A percentile compares a stretch with the other conserved stretches of the same genome.
These are phyloP conservation scores for Claviceps maximensis DNA, from an alignment of 2,329 filamentous ascomycete species.

Conservation along the genomic window DNA sequence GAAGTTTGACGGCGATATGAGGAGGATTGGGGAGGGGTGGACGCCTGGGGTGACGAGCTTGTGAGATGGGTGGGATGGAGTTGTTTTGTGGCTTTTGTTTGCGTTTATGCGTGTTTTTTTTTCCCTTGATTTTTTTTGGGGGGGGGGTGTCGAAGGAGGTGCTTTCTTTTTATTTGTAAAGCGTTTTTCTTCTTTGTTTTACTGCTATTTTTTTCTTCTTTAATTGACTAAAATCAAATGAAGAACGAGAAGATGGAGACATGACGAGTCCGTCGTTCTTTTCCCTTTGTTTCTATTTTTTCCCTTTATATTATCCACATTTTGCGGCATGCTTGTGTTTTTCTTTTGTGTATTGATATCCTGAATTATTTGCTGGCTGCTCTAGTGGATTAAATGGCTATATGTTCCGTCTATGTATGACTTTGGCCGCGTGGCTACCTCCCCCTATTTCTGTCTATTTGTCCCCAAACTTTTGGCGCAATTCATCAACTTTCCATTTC, in stretches of 20 bases:
- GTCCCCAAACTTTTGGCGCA: conserved; percentile 15
- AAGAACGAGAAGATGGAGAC: too few species aligned
- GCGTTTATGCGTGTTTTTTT: not conserved
- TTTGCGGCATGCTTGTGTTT: too few species aligned
- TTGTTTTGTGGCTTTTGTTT: not conserved
- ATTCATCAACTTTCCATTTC: conserved; percentile 22
- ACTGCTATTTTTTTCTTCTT: not conserved
- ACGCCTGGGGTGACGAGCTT: conserved; percentile 54
- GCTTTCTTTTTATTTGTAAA: not conserved
- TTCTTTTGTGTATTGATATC: not conserved
- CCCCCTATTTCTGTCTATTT: not conserved
- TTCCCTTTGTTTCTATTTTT: not conserved
- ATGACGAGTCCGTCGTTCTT: not conserved
- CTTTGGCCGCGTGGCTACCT: not conserved
- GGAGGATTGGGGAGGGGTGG: conserved; percentile 77
- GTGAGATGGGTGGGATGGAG: conserved; percentile 24
- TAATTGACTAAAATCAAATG: too few species aligned
- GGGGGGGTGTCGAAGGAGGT: not conserved
- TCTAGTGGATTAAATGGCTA: not conserved
- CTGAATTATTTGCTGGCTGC: not conserved
- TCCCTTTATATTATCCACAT: not conserved
- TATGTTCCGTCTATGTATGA: not conserved
- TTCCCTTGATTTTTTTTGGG: not conserved
- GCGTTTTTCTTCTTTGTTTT: not conserved
- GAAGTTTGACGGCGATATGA: conserved; percentile 69